These are phyloP conservation scores for Kuraishia ogatae DNA, from an alignment of 805 yeast genomes.

Conservation along the genomic window DNA sequence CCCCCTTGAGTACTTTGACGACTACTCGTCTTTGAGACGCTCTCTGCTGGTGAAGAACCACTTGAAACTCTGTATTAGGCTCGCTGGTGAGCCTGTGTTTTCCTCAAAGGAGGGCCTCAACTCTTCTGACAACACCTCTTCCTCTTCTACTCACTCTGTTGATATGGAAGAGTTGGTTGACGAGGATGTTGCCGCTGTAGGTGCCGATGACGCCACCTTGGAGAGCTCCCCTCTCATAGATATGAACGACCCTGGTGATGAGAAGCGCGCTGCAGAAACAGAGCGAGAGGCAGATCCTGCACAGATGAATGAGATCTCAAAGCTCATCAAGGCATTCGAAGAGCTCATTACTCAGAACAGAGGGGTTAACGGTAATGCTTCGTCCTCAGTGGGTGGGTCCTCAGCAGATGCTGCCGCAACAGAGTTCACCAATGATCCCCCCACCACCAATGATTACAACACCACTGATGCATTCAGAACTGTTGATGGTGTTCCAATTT, in stretches of 20 bases:
- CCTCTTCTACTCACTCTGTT: neutral
- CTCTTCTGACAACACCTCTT: neutral
- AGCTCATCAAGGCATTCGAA: conserved; percentile 6
- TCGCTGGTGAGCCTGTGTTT: neutral
- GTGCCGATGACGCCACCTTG: conserved; percentile 1
- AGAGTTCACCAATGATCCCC: neutral
- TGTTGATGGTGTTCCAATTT: neutral
- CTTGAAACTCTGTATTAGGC: conserved; percentile 22
- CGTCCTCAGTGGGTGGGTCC: no score
- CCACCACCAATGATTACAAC: neutral
- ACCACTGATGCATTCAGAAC: neutral
- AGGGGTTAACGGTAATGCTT: neutral
- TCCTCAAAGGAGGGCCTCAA: neutral
- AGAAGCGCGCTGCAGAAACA: neutral
- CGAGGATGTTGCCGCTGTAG: neutral
- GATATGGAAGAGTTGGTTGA: neutral
- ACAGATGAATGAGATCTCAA: conserved; percentile 3
- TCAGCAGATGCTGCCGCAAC: neutral
- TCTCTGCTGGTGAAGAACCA: conserved; percentile 39
- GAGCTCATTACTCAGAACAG: conserved; percentile 5
- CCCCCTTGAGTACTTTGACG: conserved; percentile 26
- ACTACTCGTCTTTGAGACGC: conserved; percentile 33
- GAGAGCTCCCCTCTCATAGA: neutral
- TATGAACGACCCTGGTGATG: neutral
- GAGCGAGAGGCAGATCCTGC: neutral